A percentile compares a stretch with the other conserved stretches of the same genome.
phyloP scores from a whole-genome alignment of 352 stramenopile genomes.

The Pythium sukuiense region DNA sequence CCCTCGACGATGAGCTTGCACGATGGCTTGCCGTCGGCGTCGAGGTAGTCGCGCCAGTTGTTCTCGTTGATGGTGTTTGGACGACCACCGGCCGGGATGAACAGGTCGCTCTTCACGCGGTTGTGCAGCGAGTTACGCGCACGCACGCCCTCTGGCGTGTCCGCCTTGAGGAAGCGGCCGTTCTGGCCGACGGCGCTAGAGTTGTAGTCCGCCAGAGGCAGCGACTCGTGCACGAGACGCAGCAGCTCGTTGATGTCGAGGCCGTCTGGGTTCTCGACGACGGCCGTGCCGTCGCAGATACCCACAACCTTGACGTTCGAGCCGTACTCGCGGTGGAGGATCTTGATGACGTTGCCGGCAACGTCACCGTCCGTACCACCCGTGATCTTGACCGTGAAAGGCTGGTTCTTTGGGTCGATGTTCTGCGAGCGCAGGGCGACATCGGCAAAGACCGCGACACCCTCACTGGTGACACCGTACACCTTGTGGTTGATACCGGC shows the following conservation, averaged over 20 bases:
- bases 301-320: constrained; percentile 94
- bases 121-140: constrained; percentile 99
- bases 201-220: constrained; percentile 87
- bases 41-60: constrained; percentile 79
- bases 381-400: constrained; percentile 88
- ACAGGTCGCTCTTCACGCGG: constrained; percentile 86
- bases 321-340: constrained; percentile 89
- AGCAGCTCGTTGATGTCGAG: constrained; percentile 94
- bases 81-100: constrained; percentile 79
- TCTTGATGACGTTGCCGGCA: constrained; percentile 98
- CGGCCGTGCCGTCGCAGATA: constrained; percentile 91
- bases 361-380: constrained; percentile 97
- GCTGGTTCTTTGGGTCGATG: constrained; percentile 68
- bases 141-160: constrained; percentile 75
- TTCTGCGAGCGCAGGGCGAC: constrained; percentile 73
- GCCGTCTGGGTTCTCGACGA: constrained; percentile 95
- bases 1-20: constrained; percentile 82
- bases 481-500: constrained; percentile 88
- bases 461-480: constrained; percentile 81
- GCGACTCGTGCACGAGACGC: constrained; percentile 90
- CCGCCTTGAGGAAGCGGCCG: constrained; percentile 85
- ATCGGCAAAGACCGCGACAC: constrained; percentile 80
- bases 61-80: constrained; percentile 88
- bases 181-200: constrained; percentile 44
- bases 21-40: constrained; percentile 69